Evolutionary conservation across 768 basidiomycete species (phyloP).

Genomic region (Amanita pallidorosea): DNA sequence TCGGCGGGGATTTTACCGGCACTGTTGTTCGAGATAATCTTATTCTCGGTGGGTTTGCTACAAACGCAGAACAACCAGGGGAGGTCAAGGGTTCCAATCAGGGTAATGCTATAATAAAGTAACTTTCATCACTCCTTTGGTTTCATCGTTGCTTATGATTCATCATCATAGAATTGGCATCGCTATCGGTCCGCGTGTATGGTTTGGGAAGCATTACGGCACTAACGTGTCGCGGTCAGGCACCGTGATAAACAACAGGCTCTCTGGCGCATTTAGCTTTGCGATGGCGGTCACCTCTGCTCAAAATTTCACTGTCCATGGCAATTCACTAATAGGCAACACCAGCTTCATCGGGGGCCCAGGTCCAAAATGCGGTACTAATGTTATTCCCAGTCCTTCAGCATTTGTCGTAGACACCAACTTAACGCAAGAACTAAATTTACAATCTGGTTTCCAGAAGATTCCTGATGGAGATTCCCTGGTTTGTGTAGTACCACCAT

Average conservation of each 20-base stretch:
- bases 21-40: slow-evolving; percentile 58
- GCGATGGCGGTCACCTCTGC: slow-evolving; percentile 59
- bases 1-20: slow-evolving; percentile 50
- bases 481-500: slow-evolving; percentile 59
- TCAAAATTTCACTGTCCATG: slow-evolving; percentile 52
- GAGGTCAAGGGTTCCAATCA: slow-evolving; percentile 44
- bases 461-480: slow-evolving; percentile 46
- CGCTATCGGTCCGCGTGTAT: slow-evolving; percentile 66
- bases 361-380: slow-evolving; percentile 53
- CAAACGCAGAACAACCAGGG: slow-evolving; percentile 24
- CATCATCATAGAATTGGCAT: slow-evolving; percentile 52
- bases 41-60: slow-evolving; percentile 62
- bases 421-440: slow-evolving; percentile 25
- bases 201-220: slow-evolving; percentile 54
- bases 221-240: slow-evolving; percentile 43
- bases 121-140: slow-evolving; percentile 12
- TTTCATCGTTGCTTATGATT: neutral
- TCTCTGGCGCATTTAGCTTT: slow-evolving; percentile 65
- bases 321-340: slow-evolving; percentile 54
- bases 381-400: slow-evolving; percentile 40
- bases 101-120: slow-evolving; percentile 64
- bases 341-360: slow-evolving; percentile 64
- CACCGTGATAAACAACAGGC: slow-evolving; percentile 41
- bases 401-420: slow-evolving; percentile 48
- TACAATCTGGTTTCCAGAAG: slow-evolving; percentile 43